phyloP scores from a whole-genome alignment of 1,139 yeast species.

The Taiozyma sp. region DNA sequence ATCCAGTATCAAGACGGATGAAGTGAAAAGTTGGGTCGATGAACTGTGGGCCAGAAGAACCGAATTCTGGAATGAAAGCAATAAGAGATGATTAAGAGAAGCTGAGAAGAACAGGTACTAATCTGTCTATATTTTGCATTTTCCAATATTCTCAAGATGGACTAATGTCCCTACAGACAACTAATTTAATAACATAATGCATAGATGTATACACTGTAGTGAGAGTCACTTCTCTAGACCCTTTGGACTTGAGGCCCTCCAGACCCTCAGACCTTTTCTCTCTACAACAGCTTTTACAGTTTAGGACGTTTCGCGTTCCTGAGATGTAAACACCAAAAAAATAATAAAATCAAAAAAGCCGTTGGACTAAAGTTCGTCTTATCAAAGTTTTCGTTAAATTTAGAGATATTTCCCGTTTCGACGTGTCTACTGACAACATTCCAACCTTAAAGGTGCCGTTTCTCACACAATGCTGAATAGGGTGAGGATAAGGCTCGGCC shows the following conservation, averaged over 20 bases:
- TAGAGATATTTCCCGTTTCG: no score
- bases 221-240: no score
- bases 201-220: no score
- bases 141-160: neutral
- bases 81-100: neutral
- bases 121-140: neutral
- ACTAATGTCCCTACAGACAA: neutral
- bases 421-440: no score
- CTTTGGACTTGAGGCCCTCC: no score
- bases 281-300: no score
- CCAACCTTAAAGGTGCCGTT: no score
- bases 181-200: neutral
- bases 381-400: no score
- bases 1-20: conserved; percentile 62
- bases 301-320: no score
- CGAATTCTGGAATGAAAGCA: conserved; percentile 31
- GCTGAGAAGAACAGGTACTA: neutral
- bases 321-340: neutral
- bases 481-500: neutral
- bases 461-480: neutral
- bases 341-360: neutral
- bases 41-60: conserved; percentile 57
- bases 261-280: no score
- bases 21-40: conserved; percentile 68
- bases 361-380: neutral